Evolutionary conservation across 169 alveolate genomes (phyloP).

Genomic region (Eimeria acervulina): DNA sequence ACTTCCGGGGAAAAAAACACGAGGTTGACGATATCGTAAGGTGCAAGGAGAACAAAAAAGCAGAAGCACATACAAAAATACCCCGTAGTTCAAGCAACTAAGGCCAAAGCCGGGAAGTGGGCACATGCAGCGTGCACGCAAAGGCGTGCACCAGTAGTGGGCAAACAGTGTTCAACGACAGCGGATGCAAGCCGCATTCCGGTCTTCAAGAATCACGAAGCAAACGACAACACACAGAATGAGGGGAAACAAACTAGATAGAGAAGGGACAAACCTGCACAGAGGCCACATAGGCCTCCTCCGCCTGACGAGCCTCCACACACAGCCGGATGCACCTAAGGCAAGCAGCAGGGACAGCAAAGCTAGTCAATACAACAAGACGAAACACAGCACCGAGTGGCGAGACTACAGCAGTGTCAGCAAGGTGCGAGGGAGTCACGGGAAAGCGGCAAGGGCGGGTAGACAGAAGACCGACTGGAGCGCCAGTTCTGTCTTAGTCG

Average conservation of each 20-base stretch:
- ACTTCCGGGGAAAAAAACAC: not conserved
- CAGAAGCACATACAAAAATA: not conserved
- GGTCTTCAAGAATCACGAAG: too few species aligned
- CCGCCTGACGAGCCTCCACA: constrained; percentile 79
- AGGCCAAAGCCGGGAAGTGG: not conserved
- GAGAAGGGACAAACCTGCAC: constrained; percentile 22
- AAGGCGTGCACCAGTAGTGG: not conserved
- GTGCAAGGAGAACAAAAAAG: not conserved
- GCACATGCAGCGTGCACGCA: not conserved
- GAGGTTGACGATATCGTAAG: not conserved
- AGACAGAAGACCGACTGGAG: constrained; percentile 33
- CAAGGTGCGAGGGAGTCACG: not conserved
- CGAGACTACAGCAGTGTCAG: not conserved
- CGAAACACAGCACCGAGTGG: not conserved
- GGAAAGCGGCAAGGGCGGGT: not conserved
- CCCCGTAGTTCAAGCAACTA: not conserved
- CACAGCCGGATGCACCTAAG: constrained; percentile 72
- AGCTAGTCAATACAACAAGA: not conserved
- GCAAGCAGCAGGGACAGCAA: not conserved
- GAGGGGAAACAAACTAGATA: not conserved
- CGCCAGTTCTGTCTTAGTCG: constrained; percentile 77
- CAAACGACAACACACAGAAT: not conserved
- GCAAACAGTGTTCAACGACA: not conserved
- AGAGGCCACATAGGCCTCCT: constrained; percentile 63
- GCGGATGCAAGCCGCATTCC: not conserved